Percentiles rank a stretch among this genome's conserved stretches.
Conservation (phyloP, 2,329 filamentous ascomycete genomes). For the Lasiodiplodia sp. region DNA sequence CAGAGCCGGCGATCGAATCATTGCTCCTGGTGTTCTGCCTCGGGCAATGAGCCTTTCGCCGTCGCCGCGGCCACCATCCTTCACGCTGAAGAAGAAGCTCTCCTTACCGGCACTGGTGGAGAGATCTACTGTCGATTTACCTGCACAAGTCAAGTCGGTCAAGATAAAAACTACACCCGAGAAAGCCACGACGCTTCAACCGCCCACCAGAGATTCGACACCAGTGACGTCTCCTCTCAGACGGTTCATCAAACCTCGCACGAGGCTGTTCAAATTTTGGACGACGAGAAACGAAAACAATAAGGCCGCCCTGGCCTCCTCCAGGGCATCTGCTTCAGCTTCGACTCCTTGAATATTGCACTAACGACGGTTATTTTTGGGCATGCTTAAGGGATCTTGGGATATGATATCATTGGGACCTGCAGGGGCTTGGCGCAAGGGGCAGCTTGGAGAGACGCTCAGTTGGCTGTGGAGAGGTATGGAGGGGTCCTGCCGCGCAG, state of each 20-base stretch:
- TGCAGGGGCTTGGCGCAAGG: conserved; percentile 6
- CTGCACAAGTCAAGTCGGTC: conserved; percentile 6
- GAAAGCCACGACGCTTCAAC: neutral
- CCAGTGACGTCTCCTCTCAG: conserved; percentile 13
- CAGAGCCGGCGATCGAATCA: conserved; percentile 9
- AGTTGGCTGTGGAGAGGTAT: conserved; percentile 23
- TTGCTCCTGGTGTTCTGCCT: conserved; percentile 23
- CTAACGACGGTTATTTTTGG: conserved; percentile 20
- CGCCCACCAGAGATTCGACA: neutral
- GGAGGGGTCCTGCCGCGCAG: conserved; percentile 3
- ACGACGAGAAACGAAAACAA: conserved; percentile 32
- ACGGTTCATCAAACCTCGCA: conserved; percentile 40
- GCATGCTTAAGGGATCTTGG: neutral
- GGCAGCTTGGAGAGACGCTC: conserved; percentile 14
- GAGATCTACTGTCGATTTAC: conserved; percentile 17
- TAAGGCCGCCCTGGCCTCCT: conserved; percentile 23
- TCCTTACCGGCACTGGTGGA: conserved; percentile 25
- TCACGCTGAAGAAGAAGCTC: conserved; percentile 20
- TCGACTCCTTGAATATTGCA: conserved; percentile 18
- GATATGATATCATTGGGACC: conserved; percentile 28
- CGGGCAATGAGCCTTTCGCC: conserved; percentile 25
- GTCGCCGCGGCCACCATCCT: conserved; percentile 18
- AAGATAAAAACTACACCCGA: conserved; percentile 6
- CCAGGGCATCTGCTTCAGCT: conserved; percentile 14
- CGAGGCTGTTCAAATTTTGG: conserved; percentile 48